Conservation (phyloP, 495 filamentous ascomycete species). For the Peziza echinospora region DNA sequence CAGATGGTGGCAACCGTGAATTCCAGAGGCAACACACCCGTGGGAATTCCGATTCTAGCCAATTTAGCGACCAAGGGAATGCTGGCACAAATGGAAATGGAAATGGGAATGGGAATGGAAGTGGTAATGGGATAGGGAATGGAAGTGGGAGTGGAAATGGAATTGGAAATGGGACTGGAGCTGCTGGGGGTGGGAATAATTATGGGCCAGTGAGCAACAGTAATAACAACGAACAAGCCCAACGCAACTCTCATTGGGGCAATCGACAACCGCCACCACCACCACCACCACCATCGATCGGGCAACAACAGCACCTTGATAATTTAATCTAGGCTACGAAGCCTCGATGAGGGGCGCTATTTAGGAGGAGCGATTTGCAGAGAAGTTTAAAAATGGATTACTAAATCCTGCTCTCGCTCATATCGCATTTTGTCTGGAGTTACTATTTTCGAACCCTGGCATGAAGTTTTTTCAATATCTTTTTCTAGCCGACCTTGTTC, state of each 20-base stretch:
- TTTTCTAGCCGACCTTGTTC: neutral
- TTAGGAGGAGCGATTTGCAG: too few species aligned
- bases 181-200: too few species aligned
- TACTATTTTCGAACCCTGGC: too few species aligned
- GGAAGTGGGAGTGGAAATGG: too few species aligned
- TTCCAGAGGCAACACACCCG: constrained; percentile 6
- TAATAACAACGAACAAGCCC: constrained; percentile 24
- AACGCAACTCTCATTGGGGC: constrained; percentile 33
- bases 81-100: constrained; percentile 2
- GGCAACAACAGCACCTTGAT: neutral
- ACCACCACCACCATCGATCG: neutral
- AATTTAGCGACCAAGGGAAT: constrained; percentile 4
- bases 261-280: constrained; percentile 15
- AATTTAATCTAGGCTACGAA: neutral
- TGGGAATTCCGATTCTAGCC: constrained; percentile 4
- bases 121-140: too few species aligned
- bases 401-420: too few species aligned
- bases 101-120: too few species aligned
- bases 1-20: constrained; percentile 17
- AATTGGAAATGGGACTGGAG: too few species aligned
- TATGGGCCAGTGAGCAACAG: constrained; percentile 8
- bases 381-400: too few species aligned
- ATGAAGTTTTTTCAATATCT: constrained; percentile 2
- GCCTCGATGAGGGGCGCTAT: neutral
- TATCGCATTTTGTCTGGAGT: too few species aligned